Conservation (phyloP, 179 eudicot species). For the Silene vulgaris region DNA sequence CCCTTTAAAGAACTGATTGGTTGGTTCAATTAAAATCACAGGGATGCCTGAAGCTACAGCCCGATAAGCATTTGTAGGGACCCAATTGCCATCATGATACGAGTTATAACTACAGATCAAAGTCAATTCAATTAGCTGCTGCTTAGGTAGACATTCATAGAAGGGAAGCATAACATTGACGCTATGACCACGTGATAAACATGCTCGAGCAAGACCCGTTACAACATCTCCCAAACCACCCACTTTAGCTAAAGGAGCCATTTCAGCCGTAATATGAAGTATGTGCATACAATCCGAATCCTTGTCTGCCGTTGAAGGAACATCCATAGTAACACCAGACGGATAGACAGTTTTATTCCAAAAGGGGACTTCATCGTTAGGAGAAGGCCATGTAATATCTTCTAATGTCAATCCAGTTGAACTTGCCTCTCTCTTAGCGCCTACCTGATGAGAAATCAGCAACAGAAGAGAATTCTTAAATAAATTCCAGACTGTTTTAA, state of each 20-base stretch:
- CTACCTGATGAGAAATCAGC: slow-evolving; percentile 32
- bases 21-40: slow-evolving; percentile 60
- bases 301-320: slow-evolving; percentile 31
- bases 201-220: slow-evolving; percentile 84
- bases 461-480: not conserved
- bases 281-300: slow-evolving; percentile 56
- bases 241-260: slow-evolving; percentile 91
- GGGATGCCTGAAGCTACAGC: slow-evolving; percentile 69
- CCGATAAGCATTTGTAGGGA: slow-evolving; percentile 61
- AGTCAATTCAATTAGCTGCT: slow-evolving; percentile 47
- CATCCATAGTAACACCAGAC: slow-evolving; percentile 33
- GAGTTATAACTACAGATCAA: slow-evolving; percentile 52
- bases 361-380: slow-evolving; percentile 63
- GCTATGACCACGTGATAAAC: slow-evolving; percentile 69
- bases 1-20: slow-evolving; percentile 70
- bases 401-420: slow-evolving; percentile 27
- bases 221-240: slow-evolving; percentile 95
- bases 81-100: slow-evolving; percentile 68
- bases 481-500: no score
- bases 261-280: slow-evolving; percentile 79
- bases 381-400: slow-evolving; percentile 59
- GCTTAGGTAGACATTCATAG: slow-evolving; percentile 70
- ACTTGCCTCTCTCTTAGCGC: slow-evolving; percentile 26
- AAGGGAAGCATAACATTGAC: slow-evolving; percentile 79
- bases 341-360: slow-evolving; percentile 52